Evolutionary conservation across 2,329 filamentous ascomycete species (phyloP).

Genomic region (Colletotrichum liaoningense): DNA sequence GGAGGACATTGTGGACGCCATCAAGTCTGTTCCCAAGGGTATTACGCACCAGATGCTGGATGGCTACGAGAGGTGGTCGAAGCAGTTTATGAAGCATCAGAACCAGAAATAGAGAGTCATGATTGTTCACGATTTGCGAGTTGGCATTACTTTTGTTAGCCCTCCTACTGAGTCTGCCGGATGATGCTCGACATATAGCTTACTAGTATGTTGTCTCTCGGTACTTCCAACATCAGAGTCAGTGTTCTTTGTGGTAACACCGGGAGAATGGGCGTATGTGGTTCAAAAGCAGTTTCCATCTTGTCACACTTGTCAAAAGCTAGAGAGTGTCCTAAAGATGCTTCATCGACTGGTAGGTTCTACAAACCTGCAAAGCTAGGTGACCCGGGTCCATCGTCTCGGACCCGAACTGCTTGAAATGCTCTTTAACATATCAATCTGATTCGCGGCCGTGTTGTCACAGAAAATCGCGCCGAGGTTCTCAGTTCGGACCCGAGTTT

Average conservation of each 20-base stretch:
- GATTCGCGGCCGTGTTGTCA: neutral
- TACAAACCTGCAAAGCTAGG: neutral
- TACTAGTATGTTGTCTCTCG: neutral
- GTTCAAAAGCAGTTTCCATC: too few relatives aligned
- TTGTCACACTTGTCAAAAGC: too few relatives aligned
- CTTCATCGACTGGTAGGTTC: neutral
- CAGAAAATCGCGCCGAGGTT: neutral
- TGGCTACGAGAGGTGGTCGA: slow-evolving; percentile 68
- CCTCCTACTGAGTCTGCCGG: neutral
- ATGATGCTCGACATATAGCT: neutral
- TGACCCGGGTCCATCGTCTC: neutral
- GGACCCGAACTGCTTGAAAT: neutral
- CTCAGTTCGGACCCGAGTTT: neutral
- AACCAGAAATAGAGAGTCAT: slow-evolving; percentile 25
- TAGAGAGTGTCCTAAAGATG: too few relatives aligned
- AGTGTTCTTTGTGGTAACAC: too few relatives aligned
- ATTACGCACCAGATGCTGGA: slow-evolving; percentile 70
- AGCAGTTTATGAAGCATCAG: slow-evolving; percentile 38
- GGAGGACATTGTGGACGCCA: slow-evolving; percentile 56
- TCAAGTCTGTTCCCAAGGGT: slow-evolving; percentile 62
- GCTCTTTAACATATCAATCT: neutral
- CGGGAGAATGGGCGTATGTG: too few relatives aligned
- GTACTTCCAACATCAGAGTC: too few relatives aligned
- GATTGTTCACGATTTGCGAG: neutral
- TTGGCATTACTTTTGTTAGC: neutral